Base-by-base conservation (phyloP, 73 alveolate species). In the Paramecium sonneborni region DNA sequence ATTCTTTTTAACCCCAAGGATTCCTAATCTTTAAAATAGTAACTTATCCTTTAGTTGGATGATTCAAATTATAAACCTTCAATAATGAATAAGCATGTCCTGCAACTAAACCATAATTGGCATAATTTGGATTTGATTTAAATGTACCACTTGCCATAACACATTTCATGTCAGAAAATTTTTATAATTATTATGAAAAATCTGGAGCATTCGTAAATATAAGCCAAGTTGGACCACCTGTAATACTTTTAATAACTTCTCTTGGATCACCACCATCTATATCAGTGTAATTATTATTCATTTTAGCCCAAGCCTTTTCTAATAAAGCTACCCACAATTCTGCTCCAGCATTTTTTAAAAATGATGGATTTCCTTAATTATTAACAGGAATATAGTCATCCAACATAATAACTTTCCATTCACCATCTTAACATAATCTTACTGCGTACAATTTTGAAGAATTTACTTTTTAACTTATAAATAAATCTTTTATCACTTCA, bases 221-320 rank as follows among this genome's bases (percentile, higher is more conserved):
- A 85, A 95, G 48, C 92, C 95, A 56, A 74, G 98, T 84, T 11
- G 98, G 98, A n/a, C 99, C 99, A 39, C 99, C 99, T 2, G 99
- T 97, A 34, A 98, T 88, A 79, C 94, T 93, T 57, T 96, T 95
- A 76, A 98, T 95, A 24, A 98, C 90, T 34, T 93, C 99, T 30
- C 97, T 97, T 41, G 97, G 92, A 11, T 97, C 94, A 0, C 97
- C 97, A 34, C 99, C 99, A 30, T 94, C 95, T 14, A 97, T 96
- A 52, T 97, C 94, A 15, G 97, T 98, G 79, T 98, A 98, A 86
- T 95, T 90, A 7, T 98, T 98, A 94, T 95, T 95, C n/a, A 97
- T 87, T 93, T 98, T 98, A 15, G 99, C 99, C 99, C 99, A 98
- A 1, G 99, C 99, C 94, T 98, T 98, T 93, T 98, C 99, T 37